Evolutionary conservation across 805 yeast genomes (phyloP), one percentile per base, ranked within the genome.

Genomic region (Candida stauntonica): DNA sequence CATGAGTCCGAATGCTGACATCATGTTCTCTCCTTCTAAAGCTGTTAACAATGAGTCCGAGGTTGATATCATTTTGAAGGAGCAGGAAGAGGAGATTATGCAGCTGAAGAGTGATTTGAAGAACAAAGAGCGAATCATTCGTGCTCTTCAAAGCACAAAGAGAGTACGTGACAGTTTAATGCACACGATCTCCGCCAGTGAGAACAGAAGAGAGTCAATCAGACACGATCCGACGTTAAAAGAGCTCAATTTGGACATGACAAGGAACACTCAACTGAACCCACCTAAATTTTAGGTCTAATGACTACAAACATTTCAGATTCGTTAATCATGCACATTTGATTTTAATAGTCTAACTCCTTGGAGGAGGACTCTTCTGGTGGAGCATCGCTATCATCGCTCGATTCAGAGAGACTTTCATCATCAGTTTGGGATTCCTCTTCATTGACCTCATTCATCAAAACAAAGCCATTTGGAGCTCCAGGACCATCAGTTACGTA

Each of bases 91-190:
- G 33, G 91, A 84, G 51, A 75, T 88, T 12, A 50, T 62, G 33
- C 86, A 79, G 35, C 64, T 89, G 47, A 72, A 73, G 50, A 81
- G 76, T 35, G 68, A 73, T 31, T 52, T 85, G 27, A 70, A 73
- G 32, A 85, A 83, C 46, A 88, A 87, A 58, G 95, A 87, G 49
- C 78, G 79, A 32, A 80, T 88, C 46, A 84, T 88, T 41, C 76
- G 73, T 43, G 87, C 91, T 2, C 63, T 87, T 39, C 76, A 81
- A 26, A 76, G 82, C 32, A 75, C 86, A 3, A 70, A 77, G 26
- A 71, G 79, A 50, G 69, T 82, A 24, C 70, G 89, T 24, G 76
- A 62, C 17, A 47, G 60, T 20, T 44, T 55, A 26, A 43, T 45
- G 9, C 42, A 36, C 16, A 50, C 57, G 0, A 52, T 55, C 12